phyloP scores from a whole-genome alignment of 164 flowering plant genomes.

The Chloranthus sessilifolius region DNA sequence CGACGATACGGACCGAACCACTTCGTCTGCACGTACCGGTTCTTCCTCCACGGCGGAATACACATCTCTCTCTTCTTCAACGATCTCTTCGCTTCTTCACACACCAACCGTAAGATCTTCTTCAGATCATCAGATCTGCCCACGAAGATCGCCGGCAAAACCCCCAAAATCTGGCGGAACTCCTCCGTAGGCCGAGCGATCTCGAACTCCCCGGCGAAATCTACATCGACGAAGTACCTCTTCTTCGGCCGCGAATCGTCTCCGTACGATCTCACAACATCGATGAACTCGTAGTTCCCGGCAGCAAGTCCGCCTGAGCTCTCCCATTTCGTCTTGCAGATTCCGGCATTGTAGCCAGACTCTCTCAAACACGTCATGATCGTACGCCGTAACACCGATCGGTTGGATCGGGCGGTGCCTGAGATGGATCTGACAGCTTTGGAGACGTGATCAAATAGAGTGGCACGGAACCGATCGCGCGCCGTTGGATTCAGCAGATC shows the following conservation, averaged over 20 bases:
- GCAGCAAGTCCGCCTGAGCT: conserved; percentile 39
- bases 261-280: conserved; percentile 31
- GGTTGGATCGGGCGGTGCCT: background rate
- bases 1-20: conserved; percentile 65
- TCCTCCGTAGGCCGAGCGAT: conserved; percentile 55
- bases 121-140: conserved; percentile 43
- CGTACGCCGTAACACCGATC: no score
- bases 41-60: conserved; percentile 81
- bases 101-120: conserved; percentile 51
- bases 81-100: conserved; percentile 47
- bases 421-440: background rate
- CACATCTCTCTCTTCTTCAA: conserved; percentile 44
- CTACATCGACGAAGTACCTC: conserved; percentile 54
- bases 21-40: conserved; percentile 58
- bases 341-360: conserved; percentile 2
- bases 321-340: conserved; percentile 33
- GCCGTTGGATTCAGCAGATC: background rate
- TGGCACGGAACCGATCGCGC: background rate
- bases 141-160: conserved; percentile 47
- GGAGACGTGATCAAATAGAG: background rate
- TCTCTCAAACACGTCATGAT: conserved; percentile 1
- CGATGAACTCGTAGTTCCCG: conserved; percentile 62
- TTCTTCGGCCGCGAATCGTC: conserved; percentile 2
- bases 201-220: conserved; percentile 44
- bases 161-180: conserved; percentile 32